Percentiles rank a stretch among this genome's conserved stretches.
phyloP scores from a whole-genome alignment of 2,329 filamentous ascomycete genomes.

The Sporothrix pseudoabietina region DNA sequence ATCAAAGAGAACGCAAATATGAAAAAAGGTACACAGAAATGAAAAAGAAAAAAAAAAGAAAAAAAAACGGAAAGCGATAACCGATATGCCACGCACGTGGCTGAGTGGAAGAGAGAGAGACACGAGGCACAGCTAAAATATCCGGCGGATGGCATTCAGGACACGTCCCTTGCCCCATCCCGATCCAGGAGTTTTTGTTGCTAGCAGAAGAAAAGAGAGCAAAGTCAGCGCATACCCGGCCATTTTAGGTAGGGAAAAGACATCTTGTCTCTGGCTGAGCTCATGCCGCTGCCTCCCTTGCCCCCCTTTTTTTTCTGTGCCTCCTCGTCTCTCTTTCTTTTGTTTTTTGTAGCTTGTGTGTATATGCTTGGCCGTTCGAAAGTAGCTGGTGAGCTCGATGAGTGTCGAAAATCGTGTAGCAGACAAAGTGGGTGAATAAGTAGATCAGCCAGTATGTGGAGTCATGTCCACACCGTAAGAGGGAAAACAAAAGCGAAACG shows the following conservation, averaged over 20 bases:
- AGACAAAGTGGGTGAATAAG: not conserved
- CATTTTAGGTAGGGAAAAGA: not conserved
- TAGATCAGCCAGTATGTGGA: not conserved
- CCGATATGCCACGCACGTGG: not conserved
- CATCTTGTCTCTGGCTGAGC: not conserved
- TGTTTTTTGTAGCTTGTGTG: not conserved
- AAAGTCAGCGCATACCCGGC: conserved; percentile 3
- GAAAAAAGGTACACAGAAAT: not conserved
- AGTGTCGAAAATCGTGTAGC: not conserved
- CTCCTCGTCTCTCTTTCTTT: not conserved
- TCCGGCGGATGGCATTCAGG: conserved; percentile 17
- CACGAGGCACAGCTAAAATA: not conserved
- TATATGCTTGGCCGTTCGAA: not conserved
- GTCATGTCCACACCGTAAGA: not conserved
- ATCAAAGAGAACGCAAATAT: not conserved
- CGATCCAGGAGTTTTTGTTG: conserved; percentile 1
- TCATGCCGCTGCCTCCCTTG: conserved; percentile 7
- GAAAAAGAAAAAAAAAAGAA: not conserved
- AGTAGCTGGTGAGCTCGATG: not conserved
- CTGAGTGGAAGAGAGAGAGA: not conserved
- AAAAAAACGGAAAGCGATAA: not conserved
- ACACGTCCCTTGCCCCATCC: conserved; percentile 21
- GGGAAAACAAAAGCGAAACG: not conserved
- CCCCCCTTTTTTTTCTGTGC: not conserved
- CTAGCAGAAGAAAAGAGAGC: conserved; percentile 8